Conservation (phyloP, 2,329 filamentous ascomycete genomes). For the Colletotrichum tabaci region DNA sequence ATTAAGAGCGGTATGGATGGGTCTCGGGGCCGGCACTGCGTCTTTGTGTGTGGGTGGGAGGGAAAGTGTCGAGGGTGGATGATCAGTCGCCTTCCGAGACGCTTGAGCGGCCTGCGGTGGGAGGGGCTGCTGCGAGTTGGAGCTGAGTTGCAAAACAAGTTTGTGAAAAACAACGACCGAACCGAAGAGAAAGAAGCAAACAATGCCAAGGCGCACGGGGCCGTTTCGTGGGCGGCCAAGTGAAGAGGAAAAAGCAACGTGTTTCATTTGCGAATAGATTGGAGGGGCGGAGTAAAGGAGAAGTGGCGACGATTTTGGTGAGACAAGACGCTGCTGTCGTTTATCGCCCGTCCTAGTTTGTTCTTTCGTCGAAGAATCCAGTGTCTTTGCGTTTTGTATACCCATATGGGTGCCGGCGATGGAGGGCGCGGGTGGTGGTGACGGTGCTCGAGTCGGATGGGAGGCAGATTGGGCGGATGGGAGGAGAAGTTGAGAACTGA, state of each 20-base stretch:
- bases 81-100: not conserved
- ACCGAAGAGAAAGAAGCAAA: not conserved
- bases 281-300: not conserved
- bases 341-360: too few relatives aligned
- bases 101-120: constrained; percentile 3
- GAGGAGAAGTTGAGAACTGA: too few relatives aligned
- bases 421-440: too few relatives aligned
- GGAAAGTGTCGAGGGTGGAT: not conserved
- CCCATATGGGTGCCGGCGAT: too few relatives aligned
- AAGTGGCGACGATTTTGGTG: not conserved
- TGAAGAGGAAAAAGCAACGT: constrained; percentile 31
- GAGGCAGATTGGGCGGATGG: too few relatives aligned
- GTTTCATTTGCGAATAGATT: constrained; percentile 9
- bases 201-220: not conserved
- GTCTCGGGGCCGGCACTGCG: not conserved
- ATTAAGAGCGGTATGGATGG: not conserved
- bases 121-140: not conserved
- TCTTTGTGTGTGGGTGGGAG: not conserved
- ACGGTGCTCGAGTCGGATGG: too few relatives aligned
- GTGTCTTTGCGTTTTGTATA: too few relatives aligned
- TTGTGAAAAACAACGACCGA: too few relatives aligned
- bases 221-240: not conserved
- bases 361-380: too few relatives aligned
- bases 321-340: too few relatives aligned
- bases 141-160: not conserved